phyloP scores from a whole-genome alignment of 169 alveolate genomes.

The Eimeria sp. region DNA sequence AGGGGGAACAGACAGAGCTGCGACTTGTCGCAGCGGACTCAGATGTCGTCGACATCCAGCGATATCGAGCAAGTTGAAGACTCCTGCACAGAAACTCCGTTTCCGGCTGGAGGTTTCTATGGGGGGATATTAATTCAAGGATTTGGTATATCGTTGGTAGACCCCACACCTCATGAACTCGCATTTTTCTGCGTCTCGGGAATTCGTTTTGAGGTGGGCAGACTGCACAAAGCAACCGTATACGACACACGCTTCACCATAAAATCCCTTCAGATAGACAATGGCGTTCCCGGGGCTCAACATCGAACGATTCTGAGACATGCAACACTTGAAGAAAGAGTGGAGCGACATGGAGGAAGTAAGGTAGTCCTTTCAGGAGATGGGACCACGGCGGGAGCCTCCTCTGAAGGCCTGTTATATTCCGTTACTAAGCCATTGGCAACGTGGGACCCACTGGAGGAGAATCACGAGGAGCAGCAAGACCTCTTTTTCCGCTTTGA shows the following conservation, averaged over 20 bases:
- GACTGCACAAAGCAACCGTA: slow-evolving; percentile 30
- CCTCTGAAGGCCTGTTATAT: slow-evolving; percentile 15
- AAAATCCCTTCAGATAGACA: slow-evolving; percentile 72
- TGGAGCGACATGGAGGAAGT: slow-evolving; percentile 66
- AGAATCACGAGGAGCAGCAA: neutral
- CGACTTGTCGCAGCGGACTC: slow-evolving; percentile 3
- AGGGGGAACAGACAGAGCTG: slow-evolving; percentile 14
- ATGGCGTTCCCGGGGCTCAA: slow-evolving; percentile 66
- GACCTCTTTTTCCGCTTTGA: slow-evolving; percentile 62
- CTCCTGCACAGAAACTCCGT: neutral
- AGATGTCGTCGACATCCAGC: slow-evolving; percentile 3
- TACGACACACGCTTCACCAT: slow-evolving; percentile 57
- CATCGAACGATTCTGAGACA: slow-evolving; percentile 70
- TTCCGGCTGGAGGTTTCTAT: neutral
- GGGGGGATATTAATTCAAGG: slow-evolving; percentile 35
- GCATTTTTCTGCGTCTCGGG: slow-evolving; percentile 74
- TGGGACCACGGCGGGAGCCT: neutral
- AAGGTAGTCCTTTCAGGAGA: neutral
- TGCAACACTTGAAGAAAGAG: slow-evolving; percentile 72
- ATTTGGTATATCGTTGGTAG: slow-evolving; percentile 76
- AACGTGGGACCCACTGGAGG: slow-evolving; percentile 47
- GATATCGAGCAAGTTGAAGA: slow-evolving; percentile 17
- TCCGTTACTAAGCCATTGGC: neutral
- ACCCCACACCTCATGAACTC: slow-evolving; percentile 80
- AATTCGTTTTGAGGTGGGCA: slow-evolving; percentile 27